These are phyloP conservation scores for Puya raimondii DNA, from an alignment of 176 grass and related monocot species.

Conservation along the genomic window DNA sequence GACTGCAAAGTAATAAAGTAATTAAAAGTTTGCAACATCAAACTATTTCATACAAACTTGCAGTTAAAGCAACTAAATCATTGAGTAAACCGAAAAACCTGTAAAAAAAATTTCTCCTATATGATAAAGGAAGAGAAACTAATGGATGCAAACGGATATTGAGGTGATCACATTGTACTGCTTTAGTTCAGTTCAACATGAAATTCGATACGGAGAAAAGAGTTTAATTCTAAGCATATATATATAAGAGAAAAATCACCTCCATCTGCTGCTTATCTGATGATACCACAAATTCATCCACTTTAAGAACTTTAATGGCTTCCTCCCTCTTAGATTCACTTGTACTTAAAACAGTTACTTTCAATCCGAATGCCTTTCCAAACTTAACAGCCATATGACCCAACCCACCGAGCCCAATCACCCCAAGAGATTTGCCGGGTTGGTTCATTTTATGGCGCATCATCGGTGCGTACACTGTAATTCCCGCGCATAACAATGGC, in stretches of 20 bases:
- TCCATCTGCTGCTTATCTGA: constrained; percentile 59
- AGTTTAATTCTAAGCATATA: background rate
- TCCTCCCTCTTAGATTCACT: constrained; percentile 72
- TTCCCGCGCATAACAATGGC: constrained; percentile 69
- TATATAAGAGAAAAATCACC: constrained; percentile 22
- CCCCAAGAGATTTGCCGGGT: constrained; percentile 60
- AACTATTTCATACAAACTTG: no score
- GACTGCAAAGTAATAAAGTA: constrained; percentile 32
- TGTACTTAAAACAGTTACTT: constrained; percentile 64
- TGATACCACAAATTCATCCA: constrained; percentile 70
- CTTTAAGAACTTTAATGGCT: constrained; percentile 48
- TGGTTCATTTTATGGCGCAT: constrained; percentile 76
- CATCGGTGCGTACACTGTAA: constrained; percentile 74
- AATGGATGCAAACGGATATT: background rate
- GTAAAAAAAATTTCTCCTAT: no score
- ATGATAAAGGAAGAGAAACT: background rate
- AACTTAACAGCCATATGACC: constrained; percentile 81
- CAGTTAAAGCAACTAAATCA: no score
- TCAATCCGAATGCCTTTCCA: constrained; percentile 67
- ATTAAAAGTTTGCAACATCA: background rate
- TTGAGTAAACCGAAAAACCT: no score
- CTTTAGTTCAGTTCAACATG: background rate
- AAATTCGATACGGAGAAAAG: background rate
- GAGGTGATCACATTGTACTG: background rate
- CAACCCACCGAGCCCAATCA: constrained; percentile 64